Conservation (phyloP, 2,329 filamentous ascomycete genomes). For the Verticillium nonalfalfae region DNA sequence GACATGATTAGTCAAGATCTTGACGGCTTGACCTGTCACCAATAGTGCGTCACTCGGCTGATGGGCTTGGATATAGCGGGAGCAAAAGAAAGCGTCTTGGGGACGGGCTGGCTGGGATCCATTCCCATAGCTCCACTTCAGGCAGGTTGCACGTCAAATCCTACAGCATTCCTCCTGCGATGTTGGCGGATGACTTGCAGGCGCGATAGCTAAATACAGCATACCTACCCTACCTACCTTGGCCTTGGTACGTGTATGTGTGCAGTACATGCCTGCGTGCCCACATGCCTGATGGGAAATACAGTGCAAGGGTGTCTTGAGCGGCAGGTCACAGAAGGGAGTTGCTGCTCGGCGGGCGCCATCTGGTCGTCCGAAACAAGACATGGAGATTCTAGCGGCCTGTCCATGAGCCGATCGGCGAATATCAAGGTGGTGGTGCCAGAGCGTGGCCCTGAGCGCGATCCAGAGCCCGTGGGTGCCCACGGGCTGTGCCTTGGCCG, state of each 20-base stretch:
- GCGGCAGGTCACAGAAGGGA: too few species aligned
- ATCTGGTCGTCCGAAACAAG: too few species aligned
- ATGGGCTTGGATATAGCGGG: background rate
- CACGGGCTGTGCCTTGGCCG: background rate
- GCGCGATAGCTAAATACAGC: background rate
- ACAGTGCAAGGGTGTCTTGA: too few species aligned
- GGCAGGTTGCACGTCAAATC: background rate
- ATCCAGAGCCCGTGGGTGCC: background rate
- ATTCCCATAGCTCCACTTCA: background rate
- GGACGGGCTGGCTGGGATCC: background rate
- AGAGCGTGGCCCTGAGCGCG: background rate
- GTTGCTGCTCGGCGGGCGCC: too few species aligned
- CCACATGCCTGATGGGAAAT: too few species aligned
- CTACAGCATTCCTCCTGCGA: background rate
- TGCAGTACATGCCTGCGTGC: background rate
- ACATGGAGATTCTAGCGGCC: too few species aligned
- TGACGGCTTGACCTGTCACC: background rate
- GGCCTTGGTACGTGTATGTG: background rate
- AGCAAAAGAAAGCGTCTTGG: background rate
- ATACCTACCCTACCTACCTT: background rate
- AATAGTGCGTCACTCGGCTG: background rate
- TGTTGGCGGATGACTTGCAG: background rate
- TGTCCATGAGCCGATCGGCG: too few species aligned
- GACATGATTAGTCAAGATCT: background rate
- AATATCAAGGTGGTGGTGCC: background rate